Evolutionary conservation across 768 basidiomycete genomes (phyloP).

Genomic region (Rhodosporidiobolus sp.): DNA sequence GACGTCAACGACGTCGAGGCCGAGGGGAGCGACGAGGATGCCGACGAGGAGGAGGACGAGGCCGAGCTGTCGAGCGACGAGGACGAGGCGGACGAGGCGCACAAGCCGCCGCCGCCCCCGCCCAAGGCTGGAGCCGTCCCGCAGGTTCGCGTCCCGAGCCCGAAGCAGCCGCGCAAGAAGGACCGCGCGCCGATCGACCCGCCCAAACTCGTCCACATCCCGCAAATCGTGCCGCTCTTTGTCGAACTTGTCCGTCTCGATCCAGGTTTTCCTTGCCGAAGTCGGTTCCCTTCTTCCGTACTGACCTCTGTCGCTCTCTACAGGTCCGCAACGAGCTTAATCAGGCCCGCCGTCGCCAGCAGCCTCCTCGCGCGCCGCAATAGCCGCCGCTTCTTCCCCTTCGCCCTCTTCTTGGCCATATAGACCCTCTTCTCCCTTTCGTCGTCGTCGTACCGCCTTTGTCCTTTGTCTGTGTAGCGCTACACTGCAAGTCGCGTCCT

Average conservation of each 20-base stretch:
- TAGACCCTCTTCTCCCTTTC: neutral
- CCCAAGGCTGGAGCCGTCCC: constrained; percentile 44
- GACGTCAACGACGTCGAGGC: constrained; percentile 78
- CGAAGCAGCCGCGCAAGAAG: constrained; percentile 51
- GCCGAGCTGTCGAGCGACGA: constrained; percentile 31
- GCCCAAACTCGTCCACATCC: constrained; percentile 73
- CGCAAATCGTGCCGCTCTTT: constrained; percentile 81
- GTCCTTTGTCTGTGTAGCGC: neutral
- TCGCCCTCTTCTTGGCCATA: neutral
- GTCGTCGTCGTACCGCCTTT: neutral
- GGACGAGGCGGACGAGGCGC: constrained; percentile 53
- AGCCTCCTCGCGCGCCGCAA: neutral
- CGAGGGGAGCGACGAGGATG: constrained; percentile 54
- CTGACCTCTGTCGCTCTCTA: no score
- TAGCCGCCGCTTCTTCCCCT: neutral
- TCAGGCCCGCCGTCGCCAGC: constrained; percentile 5
- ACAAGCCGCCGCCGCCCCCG: constrained; percentile 53
- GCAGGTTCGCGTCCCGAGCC: constrained; percentile 34
- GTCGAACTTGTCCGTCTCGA: constrained; percentile 69
- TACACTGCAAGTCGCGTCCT: neutral
- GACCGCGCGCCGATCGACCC: constrained; percentile 57
- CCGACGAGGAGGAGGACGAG: constrained; percentile 41
- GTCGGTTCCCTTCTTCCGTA: no score
- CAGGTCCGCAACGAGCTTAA: constrained; percentile 33
- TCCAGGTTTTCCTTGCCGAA: no score